Conservation (phyloP, 805 yeast genomes). For the Geotrichum ghanense region DNA sequence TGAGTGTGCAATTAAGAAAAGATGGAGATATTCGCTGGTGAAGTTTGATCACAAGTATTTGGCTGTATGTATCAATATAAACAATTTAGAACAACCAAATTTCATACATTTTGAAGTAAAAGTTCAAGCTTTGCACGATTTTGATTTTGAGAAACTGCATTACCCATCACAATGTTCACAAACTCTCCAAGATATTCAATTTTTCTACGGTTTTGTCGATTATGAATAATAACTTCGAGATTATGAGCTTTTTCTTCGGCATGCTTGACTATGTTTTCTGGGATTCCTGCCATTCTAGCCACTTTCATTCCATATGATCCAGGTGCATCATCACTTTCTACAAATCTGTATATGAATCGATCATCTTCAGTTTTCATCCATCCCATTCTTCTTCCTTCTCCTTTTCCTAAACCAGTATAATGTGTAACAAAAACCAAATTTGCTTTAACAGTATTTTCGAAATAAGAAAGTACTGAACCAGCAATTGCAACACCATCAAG, state of each 20-base stretch:
- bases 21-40: no score
- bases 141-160: no score
- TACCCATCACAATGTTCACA: no score
- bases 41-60: no score
- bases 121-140: no score
- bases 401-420: not conserved
- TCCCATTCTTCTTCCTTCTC: not conserved
- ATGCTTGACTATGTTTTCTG: slow-evolving; percentile 13
- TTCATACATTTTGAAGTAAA: no score
- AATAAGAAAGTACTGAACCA: slow-evolving; percentile 52
- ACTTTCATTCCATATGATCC: slow-evolving; percentile 79
- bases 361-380: not conserved
- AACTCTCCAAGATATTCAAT: no score
- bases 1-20: no score
- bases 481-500: slow-evolving; percentile 79
- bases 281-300: slow-evolving; percentile 61
- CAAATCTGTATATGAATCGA: not conserved
- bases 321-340: slow-evolving; percentile 28
- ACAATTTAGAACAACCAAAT: no score
- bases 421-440: not conserved
- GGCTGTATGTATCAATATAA: no score
- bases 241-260: slow-evolving; percentile 20
- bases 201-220: no score
- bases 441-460: slow-evolving; percentile 16
- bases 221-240: no score